Conservation (phyloP, 768 basidiomycete genomes). For the Daedaleopsis sinensis region DNA sequence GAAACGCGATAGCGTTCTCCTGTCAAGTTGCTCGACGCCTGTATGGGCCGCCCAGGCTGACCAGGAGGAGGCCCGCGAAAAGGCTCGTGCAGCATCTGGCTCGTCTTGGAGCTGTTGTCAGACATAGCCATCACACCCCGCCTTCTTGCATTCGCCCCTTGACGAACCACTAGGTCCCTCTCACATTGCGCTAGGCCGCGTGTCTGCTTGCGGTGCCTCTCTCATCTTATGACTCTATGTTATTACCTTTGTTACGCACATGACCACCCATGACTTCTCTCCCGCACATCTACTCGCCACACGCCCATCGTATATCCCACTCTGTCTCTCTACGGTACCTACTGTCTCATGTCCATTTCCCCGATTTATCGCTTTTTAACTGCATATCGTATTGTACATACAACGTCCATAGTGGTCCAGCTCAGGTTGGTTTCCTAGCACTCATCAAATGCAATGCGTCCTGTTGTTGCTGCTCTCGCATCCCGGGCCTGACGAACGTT, state of each 20-base stretch:
- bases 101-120: slow-evolving; percentile 71
- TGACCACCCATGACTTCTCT: slow-evolving; percentile 21
- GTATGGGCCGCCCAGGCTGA: slow-evolving; percentile 82
- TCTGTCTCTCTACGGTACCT: slow-evolving; percentile 8
- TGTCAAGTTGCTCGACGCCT: slow-evolving; percentile 64
- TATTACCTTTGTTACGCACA: slow-evolving; percentile 16
- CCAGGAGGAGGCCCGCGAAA: slow-evolving; percentile 71
- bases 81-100: slow-evolving; percentile 47
- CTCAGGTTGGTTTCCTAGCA: slow-evolving; percentile 15
- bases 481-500: neutral
- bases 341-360: slow-evolving; percentile 13
- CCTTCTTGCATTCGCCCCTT: slow-evolving; percentile 1
- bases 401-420: slow-evolving; percentile 25
- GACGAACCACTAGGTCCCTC: neutral
- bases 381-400: slow-evolving; percentile 29
- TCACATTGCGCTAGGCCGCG: slow-evolving; percentile 9
- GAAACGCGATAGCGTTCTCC: slow-evolving; percentile 82
- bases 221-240: slow-evolving; percentile 16
- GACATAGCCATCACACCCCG: slow-evolving; percentile 31
- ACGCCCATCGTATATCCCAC: slow-evolving; percentile 12
- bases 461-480: slow-evolving; percentile 10
- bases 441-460: slow-evolving; percentile 16
- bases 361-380: slow-evolving; percentile 24
- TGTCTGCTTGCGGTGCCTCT: slow-evolving; percentile 8
- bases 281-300: slow-evolving; percentile 13